Evolutionary conservation across 2,329 filamentous ascomycete genomes (phyloP).

Genomic region (Neoscytalidium dimidiatum): DNA sequence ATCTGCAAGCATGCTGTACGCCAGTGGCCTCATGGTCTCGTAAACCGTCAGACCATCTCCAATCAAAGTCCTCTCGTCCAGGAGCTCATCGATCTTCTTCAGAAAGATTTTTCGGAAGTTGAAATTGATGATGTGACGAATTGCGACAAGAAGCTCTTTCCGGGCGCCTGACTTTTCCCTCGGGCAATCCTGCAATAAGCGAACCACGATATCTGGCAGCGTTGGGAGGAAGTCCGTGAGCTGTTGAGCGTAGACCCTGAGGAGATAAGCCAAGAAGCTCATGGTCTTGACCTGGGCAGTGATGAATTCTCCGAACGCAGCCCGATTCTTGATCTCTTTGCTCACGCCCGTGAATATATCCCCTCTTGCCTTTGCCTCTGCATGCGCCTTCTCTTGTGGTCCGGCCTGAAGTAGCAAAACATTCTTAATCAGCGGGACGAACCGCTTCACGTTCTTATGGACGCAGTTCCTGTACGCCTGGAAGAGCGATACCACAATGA

Average conservation of each 20-base stretch:
- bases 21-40: conserved; percentile 91
- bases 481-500: conserved; percentile 98
- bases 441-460: conserved; percentile 80
- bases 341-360: conserved; percentile 91
- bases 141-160: conserved; percentile 94
- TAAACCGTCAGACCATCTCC: conserved; percentile 96
- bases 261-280: conserved; percentile 93
- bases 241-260: conserved; percentile 84
- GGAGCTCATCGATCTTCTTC: conserved; percentile 87
- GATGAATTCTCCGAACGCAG: conserved; percentile 95
- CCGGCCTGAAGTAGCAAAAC: conserved; percentile 87
- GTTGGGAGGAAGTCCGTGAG: conserved; percentile 84
- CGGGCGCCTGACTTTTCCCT: conserved; percentile 90
- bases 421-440: conserved; percentile 91
- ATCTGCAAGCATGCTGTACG: conserved; percentile 98
- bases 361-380: conserved; percentile 75
- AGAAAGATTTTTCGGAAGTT: conserved; percentile 96
- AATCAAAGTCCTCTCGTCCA: conserved; percentile 92
- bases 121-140: conserved; percentile 98
- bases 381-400: conserved; percentile 89
- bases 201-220: conserved; percentile 85
- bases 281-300: conserved; percentile 99
- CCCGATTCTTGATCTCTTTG: conserved; percentile 87
- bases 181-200: conserved; percentile 89
- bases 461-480: conserved; percentile 85